Evolutionary conservation across 805 yeast genomes (phyloP).

Genomic region (Yamadazyma laniorum): DNA sequence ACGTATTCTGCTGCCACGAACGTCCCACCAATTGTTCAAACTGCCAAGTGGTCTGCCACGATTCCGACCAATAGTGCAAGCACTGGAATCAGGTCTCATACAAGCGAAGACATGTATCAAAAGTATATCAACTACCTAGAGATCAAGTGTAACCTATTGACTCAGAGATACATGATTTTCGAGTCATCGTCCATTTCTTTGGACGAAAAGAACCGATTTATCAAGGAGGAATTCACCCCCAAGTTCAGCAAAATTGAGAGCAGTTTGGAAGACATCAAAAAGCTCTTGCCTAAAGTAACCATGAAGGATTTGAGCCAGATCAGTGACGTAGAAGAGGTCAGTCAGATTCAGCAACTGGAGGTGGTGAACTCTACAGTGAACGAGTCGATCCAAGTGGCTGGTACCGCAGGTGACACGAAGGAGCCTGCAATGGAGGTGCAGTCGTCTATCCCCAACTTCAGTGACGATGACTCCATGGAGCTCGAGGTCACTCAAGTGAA

Average conservation of each 20-base stretch:
- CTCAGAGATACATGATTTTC: slow-evolving; percentile 28
- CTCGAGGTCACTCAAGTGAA: slow-evolving; percentile 11
- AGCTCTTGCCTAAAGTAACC: slow-evolving; percentile 2
- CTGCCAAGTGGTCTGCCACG: background rate
- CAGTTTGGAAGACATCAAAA: slow-evolving; percentile 5
- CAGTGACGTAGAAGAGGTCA: slow-evolving; percentile 3
- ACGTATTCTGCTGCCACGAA: background rate
- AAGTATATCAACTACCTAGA: slow-evolving; percentile 20
- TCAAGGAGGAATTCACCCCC: slow-evolving; percentile 25
- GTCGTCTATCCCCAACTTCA: slow-evolving; percentile 1
- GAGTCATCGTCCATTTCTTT: slow-evolving; percentile 39
- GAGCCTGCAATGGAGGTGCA: slow-evolving; percentile 2
- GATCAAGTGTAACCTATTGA: slow-evolving; percentile 24
- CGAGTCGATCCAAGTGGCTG: background rate
- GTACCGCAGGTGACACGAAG: slow-evolving; percentile 1
- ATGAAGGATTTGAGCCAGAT: slow-evolving; percentile 5
- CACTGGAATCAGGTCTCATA: background rate
- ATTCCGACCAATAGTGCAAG: background rate
- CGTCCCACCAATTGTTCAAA: background rate
- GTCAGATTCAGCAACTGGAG: too few species aligned
- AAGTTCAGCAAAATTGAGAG: slow-evolving; percentile 19
- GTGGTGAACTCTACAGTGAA: too few species aligned
- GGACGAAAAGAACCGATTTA: slow-evolving; percentile 33
- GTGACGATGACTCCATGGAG: slow-evolving; percentile 5
- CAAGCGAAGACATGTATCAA: slow-evolving; percentile 3